Conservation (phyloP, 805 yeast genomes). For the Wickerhamiella allomyrinae region DNA sequence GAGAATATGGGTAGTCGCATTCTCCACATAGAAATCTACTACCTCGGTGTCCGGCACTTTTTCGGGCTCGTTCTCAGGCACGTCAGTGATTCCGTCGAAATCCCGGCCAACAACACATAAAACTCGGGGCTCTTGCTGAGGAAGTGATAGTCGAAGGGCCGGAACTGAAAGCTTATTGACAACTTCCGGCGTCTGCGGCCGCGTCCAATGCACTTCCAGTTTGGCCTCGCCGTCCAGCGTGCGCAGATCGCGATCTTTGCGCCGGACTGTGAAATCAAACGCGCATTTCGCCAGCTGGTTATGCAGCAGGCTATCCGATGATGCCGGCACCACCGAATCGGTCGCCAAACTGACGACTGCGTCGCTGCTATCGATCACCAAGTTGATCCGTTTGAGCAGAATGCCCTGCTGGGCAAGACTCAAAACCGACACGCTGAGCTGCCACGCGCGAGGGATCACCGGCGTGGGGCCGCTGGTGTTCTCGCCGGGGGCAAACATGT, state of each 20-base stretch:
- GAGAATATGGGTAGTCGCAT: constrained; percentile 58
- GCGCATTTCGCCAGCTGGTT: constrained; percentile 3
- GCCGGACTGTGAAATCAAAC: constrained; percentile 4
- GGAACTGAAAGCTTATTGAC: constrained; percentile 12
- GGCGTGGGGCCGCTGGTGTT: constrained; percentile 18
- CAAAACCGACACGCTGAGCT: constrained; percentile 20
- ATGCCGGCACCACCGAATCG: neutral
- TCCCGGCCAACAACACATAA: constrained; percentile 6
- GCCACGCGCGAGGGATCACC: constrained; percentile 24
- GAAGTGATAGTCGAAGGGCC: constrained; percentile 14
- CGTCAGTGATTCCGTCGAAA: constrained; percentile 16
- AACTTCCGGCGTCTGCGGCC: constrained; percentile 10
- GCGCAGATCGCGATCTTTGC: constrained; percentile 7
- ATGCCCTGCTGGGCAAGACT: constrained; percentile 14
- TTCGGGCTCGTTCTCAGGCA: constrained; percentile 26
- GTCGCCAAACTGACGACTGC: neutral
- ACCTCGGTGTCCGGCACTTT: constrained; percentile 14
- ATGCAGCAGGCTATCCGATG: constrained; percentile 2
- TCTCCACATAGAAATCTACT: constrained; percentile 42
- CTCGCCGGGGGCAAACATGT: constrained; percentile 23
- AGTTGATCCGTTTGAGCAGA: neutral
- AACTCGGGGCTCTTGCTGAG: constrained; percentile 19
- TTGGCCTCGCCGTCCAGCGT: constrained; percentile 20
- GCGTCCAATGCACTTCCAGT: constrained; percentile 23
- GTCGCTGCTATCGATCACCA: constrained; percentile 3